These are phyloP conservation scores for Neofusicoccum kwambonambiense DNA, from an alignment of 2,329 filamentous ascomycete species.

Conservation along the genomic window DNA sequence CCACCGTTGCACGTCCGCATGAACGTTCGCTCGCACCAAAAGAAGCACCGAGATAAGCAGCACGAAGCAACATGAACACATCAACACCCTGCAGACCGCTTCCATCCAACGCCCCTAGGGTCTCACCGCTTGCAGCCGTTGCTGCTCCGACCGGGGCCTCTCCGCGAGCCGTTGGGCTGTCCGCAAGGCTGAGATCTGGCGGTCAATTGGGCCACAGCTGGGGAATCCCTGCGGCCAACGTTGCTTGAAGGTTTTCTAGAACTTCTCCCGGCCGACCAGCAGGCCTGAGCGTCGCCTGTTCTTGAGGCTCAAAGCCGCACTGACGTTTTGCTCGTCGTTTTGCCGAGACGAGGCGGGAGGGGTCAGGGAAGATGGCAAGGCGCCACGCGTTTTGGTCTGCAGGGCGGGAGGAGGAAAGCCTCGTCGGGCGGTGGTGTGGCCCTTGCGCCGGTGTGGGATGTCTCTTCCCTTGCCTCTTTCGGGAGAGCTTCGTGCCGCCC, in stretches of 20 bases:
- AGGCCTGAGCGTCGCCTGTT: neutral
- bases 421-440: neutral
- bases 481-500: neutral
- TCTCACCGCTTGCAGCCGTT: neutral
- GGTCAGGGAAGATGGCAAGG: neutral
- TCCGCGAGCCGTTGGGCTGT: neutral
- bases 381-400: neutral
- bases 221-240: neutral
- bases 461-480: neutral
- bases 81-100: neutral
- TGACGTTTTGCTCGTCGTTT: neutral
- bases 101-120: neutral
- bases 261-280: neutral
- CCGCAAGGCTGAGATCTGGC: neutral
- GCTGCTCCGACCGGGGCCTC: neutral
- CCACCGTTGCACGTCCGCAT: slow-evolving; percentile 3
- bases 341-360: neutral
- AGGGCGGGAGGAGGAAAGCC: neutral
- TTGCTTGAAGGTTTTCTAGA: neutral
- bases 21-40: neutral
- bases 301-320: neutral
- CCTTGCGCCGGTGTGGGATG: no score
- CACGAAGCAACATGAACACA: neutral
- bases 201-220: neutral
- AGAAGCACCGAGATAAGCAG: slow-evolving; percentile 5